phyloP scores from a whole-genome alignment of 805 yeast genomes.

The Martiniozyma abietophila region DNA sequence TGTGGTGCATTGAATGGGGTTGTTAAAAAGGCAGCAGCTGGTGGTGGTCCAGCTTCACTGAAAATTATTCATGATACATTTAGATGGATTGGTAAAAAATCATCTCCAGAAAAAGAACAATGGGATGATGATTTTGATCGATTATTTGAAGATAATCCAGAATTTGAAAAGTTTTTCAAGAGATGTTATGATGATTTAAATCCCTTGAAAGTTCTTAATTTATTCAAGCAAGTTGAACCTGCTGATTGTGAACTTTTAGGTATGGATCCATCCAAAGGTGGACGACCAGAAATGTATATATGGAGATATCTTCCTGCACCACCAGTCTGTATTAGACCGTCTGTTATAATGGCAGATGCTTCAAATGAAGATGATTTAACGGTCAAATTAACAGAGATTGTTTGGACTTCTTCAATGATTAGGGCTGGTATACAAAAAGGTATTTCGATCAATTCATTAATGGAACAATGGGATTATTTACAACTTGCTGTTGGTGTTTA shows the following conservation, averaged over 20 bases:
- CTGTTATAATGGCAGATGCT: slow-evolving; percentile 84
- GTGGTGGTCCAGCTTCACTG: slow-evolving; percentile 86
- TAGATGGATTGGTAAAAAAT: slow-evolving; percentile 89
- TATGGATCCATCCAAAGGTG: slow-evolving; percentile 75
- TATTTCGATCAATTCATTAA: slow-evolving; percentile 79
- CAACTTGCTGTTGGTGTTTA: slow-evolving; percentile 96
- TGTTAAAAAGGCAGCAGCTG: slow-evolving; percentile 90
- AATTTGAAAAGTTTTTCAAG: slow-evolving; percentile 75
- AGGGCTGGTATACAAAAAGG: slow-evolving; percentile 95
- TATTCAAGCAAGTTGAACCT: slow-evolving; percentile 80
- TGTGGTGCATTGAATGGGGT: slow-evolving; percentile 94
- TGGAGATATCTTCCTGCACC: slow-evolving; percentile 99
- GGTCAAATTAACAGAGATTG: slow-evolving; percentile 90
- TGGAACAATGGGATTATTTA: slow-evolving; percentile 98
- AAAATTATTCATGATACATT: slow-evolving; percentile 94
- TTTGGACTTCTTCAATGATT: slow-evolving; percentile 91
- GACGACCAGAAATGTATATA: slow-evolving; percentile 91
- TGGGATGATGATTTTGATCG: slow-evolving; percentile 85
- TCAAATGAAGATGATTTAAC: slow-evolving; percentile 97
- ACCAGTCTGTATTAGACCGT: slow-evolving; percentile 97
- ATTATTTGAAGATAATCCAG: slow-evolving; percentile 71
- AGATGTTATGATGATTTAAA: slow-evolving; percentile 89
- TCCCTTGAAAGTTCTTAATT: slow-evolving; percentile 78
- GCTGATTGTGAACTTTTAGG: slow-evolving; percentile 90
- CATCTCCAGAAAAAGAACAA: slow-evolving; percentile 69